Base-by-base conservation (phyloP, 352 stramenopile species). In the Phytophthora meadii region DNA sequence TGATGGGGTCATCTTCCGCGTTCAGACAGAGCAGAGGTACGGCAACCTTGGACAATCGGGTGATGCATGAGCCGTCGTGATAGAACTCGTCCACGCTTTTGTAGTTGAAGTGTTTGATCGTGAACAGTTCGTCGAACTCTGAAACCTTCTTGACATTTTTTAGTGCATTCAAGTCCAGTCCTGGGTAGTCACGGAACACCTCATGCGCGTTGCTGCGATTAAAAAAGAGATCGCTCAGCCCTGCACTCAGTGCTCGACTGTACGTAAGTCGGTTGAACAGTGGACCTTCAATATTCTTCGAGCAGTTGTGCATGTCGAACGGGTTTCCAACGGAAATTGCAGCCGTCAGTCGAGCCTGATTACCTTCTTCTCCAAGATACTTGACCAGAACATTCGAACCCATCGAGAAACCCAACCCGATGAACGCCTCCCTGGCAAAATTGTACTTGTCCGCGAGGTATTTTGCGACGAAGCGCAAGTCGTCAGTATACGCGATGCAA, bases 351-450 rank as follows among this genome's bases (percentile, higher is more conserved):
- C 49, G 49, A 30, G 61, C 54, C 3, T 69, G 51, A 5, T 76
- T 50, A 3, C 80, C 62, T 39, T 89, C 70, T 56, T 93, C 84
- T 1, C 82, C 84, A 1, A 93, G 54, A 60, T 88, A 93, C 67
- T 93, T 93, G 47, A 88, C 77, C 45, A 93, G 53, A 25, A 93
- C 79, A 49, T 93, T 91, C 5, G 80, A 84, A 9, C 82, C 84
- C 68, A 93, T 84, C 5, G 84, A 93, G 53, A 89, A 93, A 7
- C 84, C 84, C 12, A 88, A 53, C 15, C 72, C 81, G 11, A 91
- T 45, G 41, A 88, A 76, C 30, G 72, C 60, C 42, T 81, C 56
- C 17, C 52, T 45, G 12, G 39, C 37, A 51, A 90, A 87, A 37
- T 70, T 54, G 66, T 87, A 88, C 48, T 67, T 77, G 2, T 65